Percentiles rank a stretch among this genome's conserved stretches.
These are phyloP conservation scores for Phytophthora boehmeriae DNA, from an alignment of 352 stramenopile genomes.

Conservation along the genomic window DNA sequence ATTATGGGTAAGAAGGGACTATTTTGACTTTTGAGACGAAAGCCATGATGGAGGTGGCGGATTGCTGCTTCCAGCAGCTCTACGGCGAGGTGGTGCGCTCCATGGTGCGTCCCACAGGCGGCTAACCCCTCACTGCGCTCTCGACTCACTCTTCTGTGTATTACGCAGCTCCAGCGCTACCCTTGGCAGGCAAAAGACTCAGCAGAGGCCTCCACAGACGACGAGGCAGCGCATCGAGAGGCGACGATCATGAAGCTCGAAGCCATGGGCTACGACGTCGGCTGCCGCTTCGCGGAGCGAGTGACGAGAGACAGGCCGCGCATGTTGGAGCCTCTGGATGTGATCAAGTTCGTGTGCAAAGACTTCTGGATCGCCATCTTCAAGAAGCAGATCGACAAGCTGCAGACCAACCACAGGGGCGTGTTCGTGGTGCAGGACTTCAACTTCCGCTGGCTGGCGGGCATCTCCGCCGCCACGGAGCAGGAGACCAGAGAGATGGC, in stretches of 20 bases:
- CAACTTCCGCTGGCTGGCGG: constrained; percentile 91
- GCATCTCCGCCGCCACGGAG: constrained; percentile 79
- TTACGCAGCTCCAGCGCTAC: constrained; percentile 68
- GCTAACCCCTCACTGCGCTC: background rate
- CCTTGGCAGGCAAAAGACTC: constrained; percentile 39
- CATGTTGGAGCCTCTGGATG: constrained; percentile 92
- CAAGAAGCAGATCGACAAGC: constrained; percentile 98
- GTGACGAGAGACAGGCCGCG: constrained; percentile 74
- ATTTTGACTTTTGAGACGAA: too few relatives aligned
- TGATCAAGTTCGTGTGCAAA: constrained; percentile 99
- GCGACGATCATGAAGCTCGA: constrained; percentile 85
- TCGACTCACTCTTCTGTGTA: background rate
- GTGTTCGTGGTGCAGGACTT: constrained; percentile 97
- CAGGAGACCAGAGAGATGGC: constrained; percentile 91
- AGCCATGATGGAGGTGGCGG: constrained; percentile 84
- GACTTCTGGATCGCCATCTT: constrained; percentile 98
- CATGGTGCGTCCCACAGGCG: constrained; percentile 52
- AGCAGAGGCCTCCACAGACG: constrained; percentile 20
- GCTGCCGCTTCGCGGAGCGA: constrained; percentile 83
- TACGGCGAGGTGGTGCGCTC: constrained; percentile 88
- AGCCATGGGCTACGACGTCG: constrained; percentile 87
- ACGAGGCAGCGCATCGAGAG: constrained; percentile 55
- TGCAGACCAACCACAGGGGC: constrained; percentile 97
- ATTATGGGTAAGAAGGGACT: too few relatives aligned
- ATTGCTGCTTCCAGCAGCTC: constrained; percentile 89